Conservation (phyloP, 129 eudicot species). For the Escallonia rubra region DNA sequence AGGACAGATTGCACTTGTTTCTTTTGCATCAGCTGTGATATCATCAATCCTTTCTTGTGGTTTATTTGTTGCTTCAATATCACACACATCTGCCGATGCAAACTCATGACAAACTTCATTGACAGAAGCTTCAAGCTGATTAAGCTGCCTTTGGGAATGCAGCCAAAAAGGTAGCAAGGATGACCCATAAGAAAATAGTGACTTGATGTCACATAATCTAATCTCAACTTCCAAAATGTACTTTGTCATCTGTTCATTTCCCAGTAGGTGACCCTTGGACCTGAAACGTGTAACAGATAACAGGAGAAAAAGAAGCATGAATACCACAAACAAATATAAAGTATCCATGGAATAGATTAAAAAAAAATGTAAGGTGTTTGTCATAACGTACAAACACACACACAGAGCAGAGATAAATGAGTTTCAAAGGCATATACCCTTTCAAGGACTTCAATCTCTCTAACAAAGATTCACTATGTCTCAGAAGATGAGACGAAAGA, state of each 20-base stretch:
- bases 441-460: slow-evolving; percentile 46
- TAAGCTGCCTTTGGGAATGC: slow-evolving; percentile 68
- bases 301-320: neutral
- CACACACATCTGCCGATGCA: slow-evolving; percentile 14
- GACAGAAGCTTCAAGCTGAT: slow-evolving; percentile 50
- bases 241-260: slow-evolving; percentile 36
- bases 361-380: neutral
- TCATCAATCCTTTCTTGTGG: slow-evolving; percentile 16
- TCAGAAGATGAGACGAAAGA: slow-evolving; percentile 41
- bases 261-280: slow-evolving; percentile 24
- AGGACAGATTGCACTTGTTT: slow-evolving; percentile 11
- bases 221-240: slow-evolving; percentile 56
- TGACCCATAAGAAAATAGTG: slow-evolving; percentile 56
- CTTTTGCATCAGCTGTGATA: slow-evolving; percentile 12
- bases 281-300: slow-evolving; percentile 27
- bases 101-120: slow-evolving; percentile 26
- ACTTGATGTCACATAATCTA: slow-evolving; percentile 76
- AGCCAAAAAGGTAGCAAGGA: slow-evolving; percentile 85
- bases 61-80: slow-evolving; percentile 16
- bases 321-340: neutral
- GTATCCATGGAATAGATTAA: neutral
- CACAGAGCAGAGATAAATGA: neutral
- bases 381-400: no score
- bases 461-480: slow-evolving; percentile 46
- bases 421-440: slow-evolving; percentile 29